phyloP scores from a whole-genome alignment of 768 basidiomycete genomes.

The Tricholoma hemisulphureum region DNA sequence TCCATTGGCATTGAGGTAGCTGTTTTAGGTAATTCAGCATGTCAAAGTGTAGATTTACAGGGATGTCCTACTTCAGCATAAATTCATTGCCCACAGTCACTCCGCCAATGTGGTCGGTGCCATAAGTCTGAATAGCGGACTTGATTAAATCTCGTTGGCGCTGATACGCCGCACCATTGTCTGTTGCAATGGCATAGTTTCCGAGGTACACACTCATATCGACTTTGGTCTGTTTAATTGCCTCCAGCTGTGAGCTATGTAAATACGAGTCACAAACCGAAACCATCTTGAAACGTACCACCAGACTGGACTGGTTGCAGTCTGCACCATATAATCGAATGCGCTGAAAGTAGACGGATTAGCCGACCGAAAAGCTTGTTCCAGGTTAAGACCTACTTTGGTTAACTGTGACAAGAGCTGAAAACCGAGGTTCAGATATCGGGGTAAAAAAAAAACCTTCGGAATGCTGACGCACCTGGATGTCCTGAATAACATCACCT shows the following conservation, averaged over 20 bases:
- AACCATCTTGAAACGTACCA: slow-evolving; percentile 41
- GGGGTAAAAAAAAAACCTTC: background rate
- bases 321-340: slow-evolving; percentile 86
- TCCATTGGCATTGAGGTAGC: slow-evolving; percentile 56
- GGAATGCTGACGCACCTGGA: slow-evolving; percentile 49
- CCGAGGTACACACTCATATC: slow-evolving; percentile 79
- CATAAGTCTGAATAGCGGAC: slow-evolving; percentile 72
- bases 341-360: slow-evolving; percentile 35
- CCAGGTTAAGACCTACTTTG: slow-evolving; percentile 37
- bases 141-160: slow-evolving; percentile 72
- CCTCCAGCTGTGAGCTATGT: slow-evolving; percentile 57
- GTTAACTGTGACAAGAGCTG: slow-evolving; percentile 87
- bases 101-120: slow-evolving; percentile 71
- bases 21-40: slow-evolving; percentile 23
- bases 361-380: slow-evolving; percentile 6
- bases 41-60: background rate
- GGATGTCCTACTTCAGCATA: slow-evolving; percentile 65
- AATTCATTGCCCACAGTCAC: slow-evolving; percentile 93
- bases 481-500: slow-evolving; percentile 64
- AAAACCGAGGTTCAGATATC: slow-evolving; percentile 5
- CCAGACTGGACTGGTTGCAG: slow-evolving; percentile 78
- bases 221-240: slow-evolving; percentile 87
- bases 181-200: slow-evolving; percentile 62
- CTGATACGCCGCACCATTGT: slow-evolving; percentile 65
- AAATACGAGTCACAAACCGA: background rate